phyloP scores from a whole-genome alignment of 2,329 filamentous ascomycete species.

The Lachnellula arida region DNA sequence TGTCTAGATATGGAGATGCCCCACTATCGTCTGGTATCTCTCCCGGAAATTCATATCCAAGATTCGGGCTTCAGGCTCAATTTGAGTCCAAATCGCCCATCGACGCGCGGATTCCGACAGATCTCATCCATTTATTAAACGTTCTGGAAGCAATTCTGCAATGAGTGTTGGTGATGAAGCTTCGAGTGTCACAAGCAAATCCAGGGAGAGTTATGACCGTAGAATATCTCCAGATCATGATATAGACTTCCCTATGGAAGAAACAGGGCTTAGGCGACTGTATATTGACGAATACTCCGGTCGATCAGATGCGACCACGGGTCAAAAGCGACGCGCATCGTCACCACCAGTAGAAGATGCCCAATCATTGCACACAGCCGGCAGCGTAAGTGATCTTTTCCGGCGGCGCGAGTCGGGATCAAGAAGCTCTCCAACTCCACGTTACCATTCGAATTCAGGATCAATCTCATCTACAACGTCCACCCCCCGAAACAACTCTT shows the following conservation, averaged over 20 bases:
- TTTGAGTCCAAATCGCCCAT: conserved; percentile 29
- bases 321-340: conserved; percentile 60
- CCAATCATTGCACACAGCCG: conserved; percentile 29
- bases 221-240: conserved; percentile 37
- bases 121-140: conserved; percentile 32
- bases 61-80: conserved; percentile 19
- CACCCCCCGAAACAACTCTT: conserved; percentile 54
- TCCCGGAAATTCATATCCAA: conserved; percentile 24
- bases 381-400: conserved; percentile 32
- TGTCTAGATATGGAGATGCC: conserved; percentile 28
- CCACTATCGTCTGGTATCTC: conserved; percentile 28
- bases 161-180: conserved; percentile 42
- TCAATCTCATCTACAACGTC: conserved; percentile 65
- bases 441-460: conserved; percentile 52
- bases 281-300: conserved; percentile 48
- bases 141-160: conserved; percentile 43
- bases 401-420: conserved; percentile 44
- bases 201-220: conserved; percentile 59
- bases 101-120: conserved; percentile 29
- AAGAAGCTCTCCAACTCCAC: conserved; percentile 48
- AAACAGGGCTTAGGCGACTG: conserved; percentile 45
- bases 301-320: conserved; percentile 36
- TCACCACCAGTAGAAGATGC: conserved; percentile 52
- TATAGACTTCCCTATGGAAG: conserved; percentile 47
- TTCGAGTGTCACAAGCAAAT: conserved; percentile 44